phyloP scores from a whole-genome alignment of 305 asterid species.

The Fraxinus velutina region DNA sequence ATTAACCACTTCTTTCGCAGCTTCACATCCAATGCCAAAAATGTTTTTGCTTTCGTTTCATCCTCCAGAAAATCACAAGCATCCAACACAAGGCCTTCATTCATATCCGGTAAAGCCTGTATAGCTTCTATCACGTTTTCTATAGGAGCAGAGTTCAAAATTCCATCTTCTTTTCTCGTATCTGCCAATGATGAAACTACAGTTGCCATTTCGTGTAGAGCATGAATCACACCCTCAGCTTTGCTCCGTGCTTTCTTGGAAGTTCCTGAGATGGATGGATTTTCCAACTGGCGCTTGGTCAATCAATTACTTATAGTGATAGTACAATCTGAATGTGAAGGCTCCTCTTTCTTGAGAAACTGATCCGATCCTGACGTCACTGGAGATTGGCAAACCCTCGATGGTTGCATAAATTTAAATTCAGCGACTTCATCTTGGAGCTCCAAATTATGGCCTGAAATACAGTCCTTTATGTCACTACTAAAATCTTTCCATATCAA shows the following conservation, averaged over 20 bases:
- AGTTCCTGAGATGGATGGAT: conserved; percentile 8
- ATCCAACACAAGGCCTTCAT: conserved; percentile 38
- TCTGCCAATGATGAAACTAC: conserved; percentile 24
- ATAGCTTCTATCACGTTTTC: conserved; percentile 36
- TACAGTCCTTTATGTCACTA: conserved; percentile 20
- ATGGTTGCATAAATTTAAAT: not conserved
- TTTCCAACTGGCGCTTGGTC: conserved; percentile 23
- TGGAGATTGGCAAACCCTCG: conserved; percentile 24
- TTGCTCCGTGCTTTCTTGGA: conserved; percentile 25
- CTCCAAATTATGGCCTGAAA: conserved; percentile 13
- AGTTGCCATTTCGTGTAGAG: conserved; percentile 18
- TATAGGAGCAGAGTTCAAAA: conserved; percentile 15
- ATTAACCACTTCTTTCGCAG: conserved; percentile 45
- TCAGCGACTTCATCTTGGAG: conserved; percentile 5
- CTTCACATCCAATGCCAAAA: conserved; percentile 42
- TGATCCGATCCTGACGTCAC: conserved; percentile 24
- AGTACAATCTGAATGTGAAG: conserved; percentile 16
- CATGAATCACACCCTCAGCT: conserved; percentile 24
- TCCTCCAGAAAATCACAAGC: conserved; percentile 44
- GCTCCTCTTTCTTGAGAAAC: conserved; percentile 6
- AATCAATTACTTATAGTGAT: conserved; percentile 6
- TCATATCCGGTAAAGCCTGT: conserved; percentile 40
- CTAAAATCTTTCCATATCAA: conserved; percentile 28
- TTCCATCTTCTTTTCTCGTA: conserved; percentile 12
- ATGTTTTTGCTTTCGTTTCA: conserved; percentile 42